phyloP scores from a whole-genome alignment of 2,329 filamentous ascomycete genomes.

The Pestalotiopsis sp. region DNA sequence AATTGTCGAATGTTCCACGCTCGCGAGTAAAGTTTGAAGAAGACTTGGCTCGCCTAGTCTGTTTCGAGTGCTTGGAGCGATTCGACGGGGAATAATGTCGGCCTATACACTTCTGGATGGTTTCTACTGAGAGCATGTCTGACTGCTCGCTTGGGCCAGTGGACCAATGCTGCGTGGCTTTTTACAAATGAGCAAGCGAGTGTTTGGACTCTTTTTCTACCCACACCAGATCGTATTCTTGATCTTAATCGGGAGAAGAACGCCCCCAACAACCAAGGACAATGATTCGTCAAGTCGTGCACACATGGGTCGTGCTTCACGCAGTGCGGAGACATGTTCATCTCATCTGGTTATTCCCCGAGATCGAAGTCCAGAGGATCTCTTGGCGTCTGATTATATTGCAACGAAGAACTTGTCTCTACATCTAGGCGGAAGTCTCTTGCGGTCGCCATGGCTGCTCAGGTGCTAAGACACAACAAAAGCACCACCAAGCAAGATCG shows the following conservation, averaged over 20 bases:
- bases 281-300: too few species aligned
- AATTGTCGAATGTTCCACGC: background rate
- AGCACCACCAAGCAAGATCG: slow-evolving; percentile 75
- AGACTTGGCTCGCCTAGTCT: background rate
- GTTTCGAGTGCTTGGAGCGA: background rate
- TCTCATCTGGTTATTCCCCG: background rate
- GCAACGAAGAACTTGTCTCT: background rate
- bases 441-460: background rate
- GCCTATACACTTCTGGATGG: too few species aligned
- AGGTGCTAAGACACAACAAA: slow-evolving; percentile 50
- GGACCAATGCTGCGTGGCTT: background rate
- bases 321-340: background rate
- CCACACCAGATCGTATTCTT: background rate
- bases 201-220: background rate
- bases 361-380: background rate
- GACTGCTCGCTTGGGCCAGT: background rate
- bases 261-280: too few species aligned
- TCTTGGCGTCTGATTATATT: background rate
- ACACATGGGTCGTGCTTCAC: background rate
- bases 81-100: background rate
- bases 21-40: background rate
- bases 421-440: background rate
- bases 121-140: background rate
- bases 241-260: background rate
- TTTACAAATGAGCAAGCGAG: background rate